phyloP scores from a whole-genome alignment of 176 grass and related monocot species.

The Rhynchospora pubera region DNA sequence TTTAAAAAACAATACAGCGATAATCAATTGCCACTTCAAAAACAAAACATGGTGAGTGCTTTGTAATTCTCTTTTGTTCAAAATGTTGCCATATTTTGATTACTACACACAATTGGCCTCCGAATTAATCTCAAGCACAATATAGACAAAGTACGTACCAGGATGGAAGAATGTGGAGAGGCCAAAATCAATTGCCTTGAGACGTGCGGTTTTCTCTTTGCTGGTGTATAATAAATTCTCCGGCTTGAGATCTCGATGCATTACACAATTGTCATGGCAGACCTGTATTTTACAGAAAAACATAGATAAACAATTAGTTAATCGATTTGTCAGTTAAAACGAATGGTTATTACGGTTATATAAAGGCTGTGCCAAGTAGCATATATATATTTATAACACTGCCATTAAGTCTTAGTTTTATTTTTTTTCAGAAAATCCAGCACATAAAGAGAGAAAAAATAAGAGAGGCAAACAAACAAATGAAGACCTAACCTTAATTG shows the following conservation, averaged over 20 bases:
- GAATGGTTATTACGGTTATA: too few relatives aligned
- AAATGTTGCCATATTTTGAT: neutral
- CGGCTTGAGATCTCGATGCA: slow-evolving; percentile 13
- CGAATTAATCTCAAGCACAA: neutral
- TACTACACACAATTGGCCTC: neutral
- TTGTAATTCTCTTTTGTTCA: neutral
- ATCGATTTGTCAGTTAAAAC: neutral
- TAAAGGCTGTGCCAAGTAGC: too few relatives aligned
- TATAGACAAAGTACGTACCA: too few relatives aligned
- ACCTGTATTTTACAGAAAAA: neutral
- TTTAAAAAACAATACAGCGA: neutral
- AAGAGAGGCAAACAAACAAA: too few relatives aligned
- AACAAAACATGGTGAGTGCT: neutral
- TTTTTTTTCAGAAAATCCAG: neutral
- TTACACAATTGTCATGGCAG: neutral
- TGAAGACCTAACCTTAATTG: neutral
- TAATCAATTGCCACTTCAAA: neutral
- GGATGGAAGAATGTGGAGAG: too few relatives aligned
- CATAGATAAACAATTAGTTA: neutral
- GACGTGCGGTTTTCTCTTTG: neutral
- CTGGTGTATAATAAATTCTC: neutral
- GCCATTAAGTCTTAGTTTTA: neutral
- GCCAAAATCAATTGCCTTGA: too few relatives aligned
- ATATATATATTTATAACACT: too few relatives aligned
- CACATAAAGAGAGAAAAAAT: too few relatives aligned